Conservation (phyloP, 164 flowering plant genomes). For the Akebia trifoliata region DNA sequence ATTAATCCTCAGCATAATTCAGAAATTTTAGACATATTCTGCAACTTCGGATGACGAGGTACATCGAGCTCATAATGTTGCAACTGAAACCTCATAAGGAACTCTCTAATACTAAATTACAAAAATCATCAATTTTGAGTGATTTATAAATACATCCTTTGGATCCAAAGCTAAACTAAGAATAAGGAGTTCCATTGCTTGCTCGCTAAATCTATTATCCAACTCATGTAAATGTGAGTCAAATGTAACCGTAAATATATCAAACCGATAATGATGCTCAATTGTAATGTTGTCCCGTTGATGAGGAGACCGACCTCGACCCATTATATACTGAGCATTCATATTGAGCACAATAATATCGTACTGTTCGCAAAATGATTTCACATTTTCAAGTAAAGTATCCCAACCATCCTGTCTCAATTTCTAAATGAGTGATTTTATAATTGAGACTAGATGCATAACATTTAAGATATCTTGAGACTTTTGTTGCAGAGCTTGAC, state of each 20-base stretch:
- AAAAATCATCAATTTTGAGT: background rate
- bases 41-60: background rate
- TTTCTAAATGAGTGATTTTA: no score
- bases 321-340: no score
- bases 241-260: background rate
- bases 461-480: no score
- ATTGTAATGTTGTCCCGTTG: background rate
- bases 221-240: background rate
- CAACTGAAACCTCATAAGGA: background rate
- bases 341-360: no score
- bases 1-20: background rate
- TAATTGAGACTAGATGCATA: no score
- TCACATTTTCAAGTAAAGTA: no score
- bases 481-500: no score
- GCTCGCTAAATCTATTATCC: background rate
- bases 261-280: background rate
- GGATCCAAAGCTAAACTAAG: constrained; percentile 3
- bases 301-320: no score
- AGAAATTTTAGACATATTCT: background rate
- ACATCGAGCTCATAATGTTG: background rate
- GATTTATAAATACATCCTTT: background rate
- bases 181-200: background rate
- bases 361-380: no score
- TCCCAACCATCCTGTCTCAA: no score
- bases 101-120: background rate